Evolutionary conservation across 306 rosid genomes (phyloP).

Genomic region (Nissolia schottii): DNA sequence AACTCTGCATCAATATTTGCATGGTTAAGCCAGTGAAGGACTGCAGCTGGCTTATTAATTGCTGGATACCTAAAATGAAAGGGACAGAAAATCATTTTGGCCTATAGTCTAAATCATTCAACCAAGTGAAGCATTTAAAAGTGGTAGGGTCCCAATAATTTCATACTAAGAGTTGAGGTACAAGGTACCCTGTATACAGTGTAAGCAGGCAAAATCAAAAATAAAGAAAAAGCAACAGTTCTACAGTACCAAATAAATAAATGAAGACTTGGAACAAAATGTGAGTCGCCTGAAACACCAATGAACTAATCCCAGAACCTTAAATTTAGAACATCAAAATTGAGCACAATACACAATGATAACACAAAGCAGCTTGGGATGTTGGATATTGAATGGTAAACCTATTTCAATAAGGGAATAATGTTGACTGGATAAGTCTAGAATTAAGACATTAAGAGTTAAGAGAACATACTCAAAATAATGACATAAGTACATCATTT

Average conservation of each 20-base stretch:
- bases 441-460: conserved; percentile 4
- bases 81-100: conserved; percentile 18
- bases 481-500: neutral
- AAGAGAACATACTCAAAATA: neutral
- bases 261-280: neutral
- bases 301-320: neutral
- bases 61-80: conserved; percentile 84
- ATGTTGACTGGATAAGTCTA: neutral
- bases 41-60: conserved; percentile 96
- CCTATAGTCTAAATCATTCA: neutral
- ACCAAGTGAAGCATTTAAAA: neutral
- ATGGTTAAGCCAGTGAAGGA: conserved; percentile 99
- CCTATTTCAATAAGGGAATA: neutral
- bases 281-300: neutral
- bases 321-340: conserved; percentile 17
- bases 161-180: neutral
- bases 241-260: neutral
- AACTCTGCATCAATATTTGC: conserved; percentile 79
- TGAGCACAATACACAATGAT: neutral
- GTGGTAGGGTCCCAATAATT: conserved; percentile 1
- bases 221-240: neutral
- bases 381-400: neutral
- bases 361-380: neutral
- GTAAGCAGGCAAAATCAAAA: conserved; percentile 10
- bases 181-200: neutral